Conservation (phyloP, 371 early-diverging fungal species). For the Entomophthora muscae region DNA sequence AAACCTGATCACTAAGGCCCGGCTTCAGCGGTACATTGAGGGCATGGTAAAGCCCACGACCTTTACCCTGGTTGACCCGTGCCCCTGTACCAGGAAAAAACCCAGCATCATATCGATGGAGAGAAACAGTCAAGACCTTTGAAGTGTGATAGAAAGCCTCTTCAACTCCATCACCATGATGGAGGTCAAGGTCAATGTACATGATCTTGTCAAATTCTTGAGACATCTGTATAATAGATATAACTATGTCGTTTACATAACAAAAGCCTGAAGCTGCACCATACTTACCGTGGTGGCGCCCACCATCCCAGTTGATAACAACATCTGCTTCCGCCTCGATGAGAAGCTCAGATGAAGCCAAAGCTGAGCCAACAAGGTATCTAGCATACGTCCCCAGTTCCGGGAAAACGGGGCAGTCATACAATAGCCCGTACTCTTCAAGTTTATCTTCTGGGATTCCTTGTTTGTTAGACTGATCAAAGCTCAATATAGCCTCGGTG, state of each 20-base stretch:
- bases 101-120: constrained; percentile 97
- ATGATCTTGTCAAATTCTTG: constrained; percentile 85
- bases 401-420: background rate
- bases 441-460: background rate
- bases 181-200: constrained; percentile 98
- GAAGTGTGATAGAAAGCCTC: constrained; percentile 99
- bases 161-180: constrained; percentile 99
- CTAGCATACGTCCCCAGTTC: background rate
- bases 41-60: constrained; percentile 55
- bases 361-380: background rate
- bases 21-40: constrained; percentile 95
- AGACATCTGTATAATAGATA: constrained; percentile 89
- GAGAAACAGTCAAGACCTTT: constrained; percentile 96
- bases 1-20: constrained; percentile 92
- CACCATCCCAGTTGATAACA: constrained; percentile 96
- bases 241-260: constrained; percentile 94
- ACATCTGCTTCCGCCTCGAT: constrained; percentile 76
- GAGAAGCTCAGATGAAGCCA: constrained; percentile 78
- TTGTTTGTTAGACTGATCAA: background rate
- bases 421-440: background rate
- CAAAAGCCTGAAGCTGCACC: constrained; percentile 87
- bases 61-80: constrained; percentile 64
- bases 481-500: background rate
- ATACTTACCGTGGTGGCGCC: constrained; percentile 97
- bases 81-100: constrained; percentile 98